Evolutionary conservation across 2,329 filamentous ascomycete species (phyloP).

Genomic region (Penicillium sp.): DNA sequence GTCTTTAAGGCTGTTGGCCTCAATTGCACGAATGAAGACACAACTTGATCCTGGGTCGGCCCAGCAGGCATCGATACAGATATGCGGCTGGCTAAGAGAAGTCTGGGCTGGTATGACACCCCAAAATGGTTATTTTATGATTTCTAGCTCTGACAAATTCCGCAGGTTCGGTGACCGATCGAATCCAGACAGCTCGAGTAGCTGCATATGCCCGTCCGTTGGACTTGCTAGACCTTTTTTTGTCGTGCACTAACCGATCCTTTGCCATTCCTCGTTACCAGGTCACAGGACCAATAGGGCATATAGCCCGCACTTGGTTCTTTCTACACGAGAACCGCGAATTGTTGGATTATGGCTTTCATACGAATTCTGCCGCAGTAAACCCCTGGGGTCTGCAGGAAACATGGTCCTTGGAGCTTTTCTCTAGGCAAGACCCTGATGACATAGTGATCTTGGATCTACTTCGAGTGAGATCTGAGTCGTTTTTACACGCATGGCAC

Average conservation of each 20-base stretch:
- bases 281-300: constrained; percentile 29
- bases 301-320: constrained; percentile 43
- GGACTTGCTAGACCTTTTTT: constrained; percentile 68
- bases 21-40: constrained; percentile 65
- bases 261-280: constrained; percentile 26
- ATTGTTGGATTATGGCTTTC: constrained; percentile 53
- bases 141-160: constrained; percentile 12
- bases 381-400: constrained; percentile 30
- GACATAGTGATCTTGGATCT: constrained; percentile 47
- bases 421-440: constrained; percentile 33
- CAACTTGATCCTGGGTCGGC: constrained; percentile 67
- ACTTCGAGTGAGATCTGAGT: constrained; percentile 48
- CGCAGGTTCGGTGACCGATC: constrained; percentile 58
- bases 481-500: constrained; percentile 47
- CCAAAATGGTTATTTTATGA: background rate
- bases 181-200: constrained; percentile 64
- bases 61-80: constrained; percentile 65
- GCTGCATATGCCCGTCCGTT: constrained; percentile 63
- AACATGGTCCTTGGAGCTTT: constrained; percentile 24
- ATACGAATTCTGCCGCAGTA: constrained; percentile 29
- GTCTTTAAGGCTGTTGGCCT: constrained; percentile 69
- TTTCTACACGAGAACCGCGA: constrained; percentile 41
- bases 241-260: constrained; percentile 63
- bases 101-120: constrained; percentile 75
- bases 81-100: constrained; percentile 77